Conservation (phyloP, 805 yeast genomes). For the Teunomyces kruisii region DNA sequence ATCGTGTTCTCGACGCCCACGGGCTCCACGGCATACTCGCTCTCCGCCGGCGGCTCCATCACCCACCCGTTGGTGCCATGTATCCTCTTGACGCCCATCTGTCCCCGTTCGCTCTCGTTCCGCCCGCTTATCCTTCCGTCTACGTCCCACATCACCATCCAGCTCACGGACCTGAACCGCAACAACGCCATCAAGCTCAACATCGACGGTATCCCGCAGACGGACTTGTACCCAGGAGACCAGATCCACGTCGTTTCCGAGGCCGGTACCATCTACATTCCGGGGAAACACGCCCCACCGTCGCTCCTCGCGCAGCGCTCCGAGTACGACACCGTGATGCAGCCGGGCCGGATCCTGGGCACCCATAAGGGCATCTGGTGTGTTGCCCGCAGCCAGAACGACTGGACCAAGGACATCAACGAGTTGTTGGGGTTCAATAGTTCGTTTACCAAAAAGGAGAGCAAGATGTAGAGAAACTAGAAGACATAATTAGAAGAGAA, state of each 20-base stretch:
- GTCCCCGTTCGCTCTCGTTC: constrained; percentile 89
- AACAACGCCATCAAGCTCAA: constrained; percentile 52
- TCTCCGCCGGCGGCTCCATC: constrained; percentile 89
- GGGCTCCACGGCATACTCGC: constrained; percentile 91
- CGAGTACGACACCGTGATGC: constrained; percentile 1
- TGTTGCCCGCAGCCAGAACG: constrained; percentile 76
- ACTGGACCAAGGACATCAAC: constrained; percentile 90
- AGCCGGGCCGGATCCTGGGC: constrained; percentile 5
- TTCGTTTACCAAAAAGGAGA: constrained; percentile 55
- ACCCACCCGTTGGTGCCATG: constrained; percentile 88
- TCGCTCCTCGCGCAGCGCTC: constrained; percentile 1
- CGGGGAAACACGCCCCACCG: constrained; percentile 50
- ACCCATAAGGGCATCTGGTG: constrained; percentile 70
- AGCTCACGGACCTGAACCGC: constrained; percentile 47
- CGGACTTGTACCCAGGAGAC: constrained; percentile 69
- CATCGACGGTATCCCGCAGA: constrained; percentile 82
- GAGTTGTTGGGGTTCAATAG: constrained; percentile 87
- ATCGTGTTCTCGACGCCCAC: constrained; percentile 85
- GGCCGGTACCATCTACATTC: constrained; percentile 49
- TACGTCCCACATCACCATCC: constrained; percentile 68
- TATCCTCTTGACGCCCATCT: constrained; percentile 81
- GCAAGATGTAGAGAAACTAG: background rate
- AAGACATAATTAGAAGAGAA: too few relatives aligned
- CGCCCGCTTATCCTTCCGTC: constrained; percentile 84
- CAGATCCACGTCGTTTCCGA: constrained; percentile 72